phyloP scores from a whole-genome alignment of 2,329 filamentous ascomycete species.

The Exophiala dermatitidis region DNA sequence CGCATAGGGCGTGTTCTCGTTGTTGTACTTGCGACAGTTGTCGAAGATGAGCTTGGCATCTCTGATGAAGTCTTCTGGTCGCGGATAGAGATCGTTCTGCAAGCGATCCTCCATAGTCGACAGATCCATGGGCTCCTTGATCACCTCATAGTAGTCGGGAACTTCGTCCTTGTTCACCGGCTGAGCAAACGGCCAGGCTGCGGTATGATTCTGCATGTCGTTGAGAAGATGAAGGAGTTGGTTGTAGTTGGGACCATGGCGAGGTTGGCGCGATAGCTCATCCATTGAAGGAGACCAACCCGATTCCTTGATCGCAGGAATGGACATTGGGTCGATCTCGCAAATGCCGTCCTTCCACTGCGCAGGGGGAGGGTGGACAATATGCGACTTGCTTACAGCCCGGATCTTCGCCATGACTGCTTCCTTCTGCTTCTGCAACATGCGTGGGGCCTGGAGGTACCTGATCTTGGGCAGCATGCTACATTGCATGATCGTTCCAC shows the following conservation, averaged over 20 bases:
- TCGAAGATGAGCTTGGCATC: constrained; percentile 86
- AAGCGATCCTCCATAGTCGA: constrained; percentile 93
- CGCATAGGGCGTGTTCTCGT: constrained; percentile 87
- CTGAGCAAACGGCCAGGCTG: constrained; percentile 88
- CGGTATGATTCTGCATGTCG: constrained; percentile 87
- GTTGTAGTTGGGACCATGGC: constrained; percentile 94
- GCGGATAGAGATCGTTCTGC: constrained; percentile 84
- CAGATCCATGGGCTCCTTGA: constrained; percentile 95
- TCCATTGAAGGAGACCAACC: constrained; percentile 99
- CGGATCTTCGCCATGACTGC: constrained; percentile 91
- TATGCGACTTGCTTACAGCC: constrained; percentile 79
- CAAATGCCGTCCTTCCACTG: constrained; percentile 72
- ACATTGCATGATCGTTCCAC: constrained; percentile 98
- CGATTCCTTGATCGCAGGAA: constrained; percentile 80
- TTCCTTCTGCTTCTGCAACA: constrained; percentile 97
- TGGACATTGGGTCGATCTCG: constrained; percentile 75
- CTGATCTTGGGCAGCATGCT: constrained; percentile 92
- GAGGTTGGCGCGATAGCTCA: constrained; percentile 85
- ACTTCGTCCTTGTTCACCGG: constrained; percentile 95
- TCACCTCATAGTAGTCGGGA: constrained; percentile 97
- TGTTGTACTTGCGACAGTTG: constrained; percentile 95
- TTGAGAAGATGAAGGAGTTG: constrained; percentile 87
- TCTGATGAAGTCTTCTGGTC: constrained; percentile 83
- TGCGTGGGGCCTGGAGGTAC: constrained; percentile 84
- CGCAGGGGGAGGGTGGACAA: constrained; percentile 75